phyloP scores from a whole-genome alignment of 75 land plant species.

The Selaginella moellendorffii region DNA sequence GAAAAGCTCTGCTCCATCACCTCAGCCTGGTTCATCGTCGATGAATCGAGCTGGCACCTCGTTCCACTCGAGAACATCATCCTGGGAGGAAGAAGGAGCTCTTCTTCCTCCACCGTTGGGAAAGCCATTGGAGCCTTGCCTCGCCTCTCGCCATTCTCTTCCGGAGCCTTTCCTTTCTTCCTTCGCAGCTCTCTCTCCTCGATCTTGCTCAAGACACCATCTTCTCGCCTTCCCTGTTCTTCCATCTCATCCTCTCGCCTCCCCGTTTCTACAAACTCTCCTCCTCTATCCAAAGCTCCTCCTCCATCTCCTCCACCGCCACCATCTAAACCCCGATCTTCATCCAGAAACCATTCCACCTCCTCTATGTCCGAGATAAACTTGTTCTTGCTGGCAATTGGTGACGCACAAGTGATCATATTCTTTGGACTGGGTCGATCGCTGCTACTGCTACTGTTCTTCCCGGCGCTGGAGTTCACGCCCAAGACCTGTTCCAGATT shows the following conservation, averaged over 20 bases:
- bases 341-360: background rate
- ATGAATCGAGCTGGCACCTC: background rate
- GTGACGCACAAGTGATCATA: background rate
- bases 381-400: background rate
- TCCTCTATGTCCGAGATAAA: background rate
- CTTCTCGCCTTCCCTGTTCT: background rate
- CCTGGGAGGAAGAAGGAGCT: too few species aligned
- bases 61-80: background rate
- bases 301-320: too few species aligned
- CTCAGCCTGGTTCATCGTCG: background rate
- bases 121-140: background rate
- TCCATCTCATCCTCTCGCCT: background rate
- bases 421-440: background rate
- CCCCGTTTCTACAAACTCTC: too few species aligned
- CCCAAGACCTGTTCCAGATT: too few species aligned
- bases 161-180: background rate
- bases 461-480: too few species aligned
- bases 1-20: too few species aligned
- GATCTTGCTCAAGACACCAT: background rate
- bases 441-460: too few species aligned
- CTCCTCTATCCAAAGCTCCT: too few species aligned
- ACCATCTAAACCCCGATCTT: too few species aligned
- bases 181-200: too few species aligned
- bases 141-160: background rate
- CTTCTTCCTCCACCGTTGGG: background rate